Evolutionary conservation across 2,329 filamentous ascomycete species (phyloP).

Genomic region (Gaeumannomyces sp.): DNA sequence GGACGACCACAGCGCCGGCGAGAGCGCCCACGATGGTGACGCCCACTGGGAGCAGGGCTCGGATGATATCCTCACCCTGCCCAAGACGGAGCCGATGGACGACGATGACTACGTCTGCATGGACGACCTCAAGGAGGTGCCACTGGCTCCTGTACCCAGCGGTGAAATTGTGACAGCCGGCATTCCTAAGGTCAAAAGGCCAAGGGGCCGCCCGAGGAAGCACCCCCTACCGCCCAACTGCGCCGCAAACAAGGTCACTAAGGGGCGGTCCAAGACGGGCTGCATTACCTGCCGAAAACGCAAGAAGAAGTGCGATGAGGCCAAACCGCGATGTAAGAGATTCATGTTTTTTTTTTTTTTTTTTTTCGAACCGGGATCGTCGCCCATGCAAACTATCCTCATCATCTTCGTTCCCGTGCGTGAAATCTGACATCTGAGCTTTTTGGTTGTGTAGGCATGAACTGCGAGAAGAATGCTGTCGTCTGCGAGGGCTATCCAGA

Average conservation of each 20-base stretch:
- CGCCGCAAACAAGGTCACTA: constrained; percentile 63
- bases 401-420: neutral
- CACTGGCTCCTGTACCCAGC: constrained; percentile 24
- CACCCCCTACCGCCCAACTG: constrained; percentile 56
- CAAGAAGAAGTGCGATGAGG: constrained; percentile 69
- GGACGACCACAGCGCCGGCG: constrained; percentile 12
- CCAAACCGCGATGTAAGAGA: constrained; percentile 56
- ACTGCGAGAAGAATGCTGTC: constrained; percentile 90
- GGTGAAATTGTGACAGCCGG: constrained; percentile 16
- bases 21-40: constrained; percentile 29
- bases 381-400: neutral
- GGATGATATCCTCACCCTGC: constrained; percentile 39
- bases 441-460: constrained; percentile 53
- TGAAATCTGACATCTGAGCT: no score
- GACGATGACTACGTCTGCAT: constrained; percentile 49
- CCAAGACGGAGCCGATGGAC: constrained; percentile 52
- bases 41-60: constrained; percentile 40
- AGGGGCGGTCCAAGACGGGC: constrained; percentile 66
- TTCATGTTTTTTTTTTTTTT: neutral
- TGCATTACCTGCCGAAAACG: constrained; percentile 62
- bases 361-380: neutral
- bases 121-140: constrained; percentile 43
- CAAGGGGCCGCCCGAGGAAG: constrained; percentile 77
- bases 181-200: constrained; percentile 50
- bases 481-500: constrained; percentile 87